Evolutionary conservation across 225 moss, liverwort and hornwort genomes (phyloP).

Genomic region (Asterella californica): DNA sequence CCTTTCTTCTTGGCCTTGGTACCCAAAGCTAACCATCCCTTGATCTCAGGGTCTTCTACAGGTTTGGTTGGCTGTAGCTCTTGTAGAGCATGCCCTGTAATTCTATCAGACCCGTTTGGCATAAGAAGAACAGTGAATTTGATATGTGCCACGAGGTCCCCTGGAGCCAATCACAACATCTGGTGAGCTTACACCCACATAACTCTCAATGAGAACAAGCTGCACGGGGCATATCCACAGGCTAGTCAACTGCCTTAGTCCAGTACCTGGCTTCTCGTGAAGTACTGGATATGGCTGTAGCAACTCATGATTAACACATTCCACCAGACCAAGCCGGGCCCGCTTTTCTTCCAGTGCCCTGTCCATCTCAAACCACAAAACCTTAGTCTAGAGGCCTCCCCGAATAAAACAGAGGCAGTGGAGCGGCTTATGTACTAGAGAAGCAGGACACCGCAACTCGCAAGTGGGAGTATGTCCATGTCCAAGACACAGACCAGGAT

Average conservation of each 20-base stretch:
- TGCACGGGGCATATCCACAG: neutral
- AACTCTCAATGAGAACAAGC: too few species aligned
- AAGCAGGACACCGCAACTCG: too few species aligned
- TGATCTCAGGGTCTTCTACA: conserved; percentile 84
- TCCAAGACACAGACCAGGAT: neutral
- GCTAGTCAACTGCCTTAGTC: neutral
- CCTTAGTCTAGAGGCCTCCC: neutral
- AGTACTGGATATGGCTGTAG: conserved; percentile 96
- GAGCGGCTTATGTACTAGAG: too few species aligned
- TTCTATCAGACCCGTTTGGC: conserved; percentile 97
- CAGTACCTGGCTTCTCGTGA: conserved; percentile 91
- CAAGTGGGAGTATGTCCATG: neutral
- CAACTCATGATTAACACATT: conserved; percentile 97
- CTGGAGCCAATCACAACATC: conserved; percentile 29
- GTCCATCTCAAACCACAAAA: neutral
- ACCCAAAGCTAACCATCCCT: conserved; percentile 87
- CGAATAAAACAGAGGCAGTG: neutral
- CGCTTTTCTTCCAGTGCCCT: conserved; percentile 99
- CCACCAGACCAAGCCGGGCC: conserved; percentile 95
- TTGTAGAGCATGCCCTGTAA: conserved; percentile 82
- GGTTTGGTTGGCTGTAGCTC: conserved; percentile 72
- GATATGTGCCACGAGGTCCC: conserved; percentile 91
- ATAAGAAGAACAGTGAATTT: conserved; percentile 97
- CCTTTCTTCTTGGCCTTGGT: conserved; percentile 99
- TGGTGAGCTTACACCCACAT: neutral